Evolutionary conservation across 2,329 filamentous ascomycete genomes (phyloP), one percentile per base, ranked within the genome.

Genomic region (Fusarium anguioides): DNA sequence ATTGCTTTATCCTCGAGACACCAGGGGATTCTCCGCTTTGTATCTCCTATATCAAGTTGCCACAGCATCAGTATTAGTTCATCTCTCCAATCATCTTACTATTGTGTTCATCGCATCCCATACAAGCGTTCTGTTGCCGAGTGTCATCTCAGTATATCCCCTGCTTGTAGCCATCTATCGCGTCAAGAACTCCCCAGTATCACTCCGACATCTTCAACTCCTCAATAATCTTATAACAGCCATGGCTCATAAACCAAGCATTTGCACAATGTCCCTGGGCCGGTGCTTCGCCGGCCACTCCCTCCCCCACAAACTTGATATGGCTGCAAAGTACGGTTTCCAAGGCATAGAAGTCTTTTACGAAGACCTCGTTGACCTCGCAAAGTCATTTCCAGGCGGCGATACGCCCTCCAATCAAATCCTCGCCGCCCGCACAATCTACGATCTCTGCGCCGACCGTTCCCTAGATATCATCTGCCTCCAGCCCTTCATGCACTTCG

Each of bases 401-500:
- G 78, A 76, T 4, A 66, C 74, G 14, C 53, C 64, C 14, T 70
- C 78, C 15, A 83, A 82, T 67, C 82, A 89, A 36, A 70, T 91
- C 20, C 73, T 80, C 8, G 90, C 90, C 2, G 89, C 91, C 24
- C 75, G 77, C 5, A 78, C 84, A 46, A 84, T 92, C 59, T 82
- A 81, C 24, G 72, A 78, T 0, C 81, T 93, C 40, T 92, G 89
- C 77, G 76, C 81, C 23, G 79, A 81, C 4, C 82, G 87, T 24
- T 76, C 75, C 29, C 82, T 93, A 6, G 31, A 61, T 14, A 68
- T 93, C 68, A 82, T 93, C 68, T 89, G 87, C 63, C 83, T 94
- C 1, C 91, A 93, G 73, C 92, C 92, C 1, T 94, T 95, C 75
- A 86, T 87, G 80, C 87, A 93, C 78, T 94, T 91, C 77, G 92